These are phyloP conservation scores for Larix kaempferi DNA, from an alignment of 75 land plant genomes.

Conservation along the genomic window DNA sequence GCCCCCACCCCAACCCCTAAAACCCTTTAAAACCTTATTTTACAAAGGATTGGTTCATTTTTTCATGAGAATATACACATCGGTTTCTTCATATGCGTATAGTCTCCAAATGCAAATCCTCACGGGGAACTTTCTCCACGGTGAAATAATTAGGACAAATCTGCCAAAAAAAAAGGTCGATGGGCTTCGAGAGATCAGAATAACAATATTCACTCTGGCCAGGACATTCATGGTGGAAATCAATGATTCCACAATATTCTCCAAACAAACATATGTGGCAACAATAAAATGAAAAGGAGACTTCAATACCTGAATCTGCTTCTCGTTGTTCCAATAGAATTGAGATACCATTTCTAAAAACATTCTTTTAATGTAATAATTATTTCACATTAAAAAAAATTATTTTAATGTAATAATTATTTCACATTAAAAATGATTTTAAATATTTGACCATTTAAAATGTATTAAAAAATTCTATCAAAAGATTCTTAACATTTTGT, in stretches of 20 bases:
- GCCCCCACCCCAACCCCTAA: neutral
- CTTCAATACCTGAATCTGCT: slow-evolving; percentile 53
- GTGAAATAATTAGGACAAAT: slow-evolving; percentile 40
- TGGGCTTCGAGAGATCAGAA: slow-evolving; percentile 88
- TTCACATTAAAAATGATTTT: too few species aligned
- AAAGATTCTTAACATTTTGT: too few species aligned
- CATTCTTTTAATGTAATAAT: too few species aligned
- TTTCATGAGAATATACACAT: slow-evolving; percentile 78
- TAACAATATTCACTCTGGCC: slow-evolving; percentile 52
- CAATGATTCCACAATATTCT: slow-evolving; percentile 66
- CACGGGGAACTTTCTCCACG: slow-evolving; percentile 64
- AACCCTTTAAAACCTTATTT: neutral
- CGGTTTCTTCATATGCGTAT: slow-evolving; percentile 83
- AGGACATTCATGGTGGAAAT: slow-evolving; percentile 70
- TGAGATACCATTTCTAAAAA: too few species aligned
- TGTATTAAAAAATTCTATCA: too few species aligned
- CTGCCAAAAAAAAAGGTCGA: slow-evolving; percentile 82
- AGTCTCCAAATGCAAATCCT: slow-evolving; percentile 79
- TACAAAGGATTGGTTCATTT: slow-evolving; percentile 3
- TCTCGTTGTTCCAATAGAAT: slow-evolving; percentile 69
- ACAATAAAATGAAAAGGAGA: slow-evolving; percentile 84
- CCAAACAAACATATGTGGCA: slow-evolving; percentile 92
- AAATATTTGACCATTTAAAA: too few species aligned
- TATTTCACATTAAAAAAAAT: too few species aligned
- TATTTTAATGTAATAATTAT: too few species aligned